Evolutionary conservation across 1,139 yeast species (phyloP).

Genomic region (Groenewaldozyma sp.): DNA sequence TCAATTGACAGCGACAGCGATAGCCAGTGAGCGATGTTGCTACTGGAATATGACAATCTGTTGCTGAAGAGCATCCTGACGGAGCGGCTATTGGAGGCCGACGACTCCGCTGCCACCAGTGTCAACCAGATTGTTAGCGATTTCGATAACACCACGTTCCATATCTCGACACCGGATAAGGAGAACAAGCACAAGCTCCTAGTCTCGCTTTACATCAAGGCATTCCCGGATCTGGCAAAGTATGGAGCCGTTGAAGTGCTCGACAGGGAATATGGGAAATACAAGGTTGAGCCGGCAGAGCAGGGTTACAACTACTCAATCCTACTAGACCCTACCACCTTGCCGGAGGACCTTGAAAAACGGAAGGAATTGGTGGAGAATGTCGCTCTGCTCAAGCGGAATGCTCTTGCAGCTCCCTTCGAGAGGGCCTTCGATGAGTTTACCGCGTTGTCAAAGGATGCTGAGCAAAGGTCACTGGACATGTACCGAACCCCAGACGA

Average conservation of each 20-base stretch:
- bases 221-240: slow-evolving; percentile 62
- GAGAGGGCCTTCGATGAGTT: slow-evolving; percentile 76
- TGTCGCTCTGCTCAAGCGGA: slow-evolving; percentile 69
- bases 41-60: slow-evolving; percentile 36
- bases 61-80: slow-evolving; percentile 34
- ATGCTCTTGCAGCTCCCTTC: slow-evolving; percentile 88
- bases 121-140: slow-evolving; percentile 88
- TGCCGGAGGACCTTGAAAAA: slow-evolving; percentile 37
- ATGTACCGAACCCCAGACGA: slow-evolving; percentile 40
- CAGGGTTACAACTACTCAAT: slow-evolving; percentile 77
- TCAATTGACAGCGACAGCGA: too few species aligned
- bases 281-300: slow-evolving; percentile 42
- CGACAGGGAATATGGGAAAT: slow-evolving; percentile 35
- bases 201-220: slow-evolving; percentile 63
- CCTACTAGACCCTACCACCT: slow-evolving; percentile 48
- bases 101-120: slow-evolving; percentile 37
- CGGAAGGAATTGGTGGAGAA: slow-evolving; percentile 46
- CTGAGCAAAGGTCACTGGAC: slow-evolving; percentile 44
- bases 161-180: slow-evolving; percentile 61
- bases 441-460: slow-evolving; percentile 46
- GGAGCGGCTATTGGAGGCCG: slow-evolving; percentile 29
- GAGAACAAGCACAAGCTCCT: slow-evolving; percentile 56
- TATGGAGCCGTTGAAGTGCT: slow-evolving; percentile 47
- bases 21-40: too few species aligned
- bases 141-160: slow-evolving; percentile 92